phyloP scores from a whole-genome alignment of 106 monocot species.

The Gastrodia elata region DNA sequence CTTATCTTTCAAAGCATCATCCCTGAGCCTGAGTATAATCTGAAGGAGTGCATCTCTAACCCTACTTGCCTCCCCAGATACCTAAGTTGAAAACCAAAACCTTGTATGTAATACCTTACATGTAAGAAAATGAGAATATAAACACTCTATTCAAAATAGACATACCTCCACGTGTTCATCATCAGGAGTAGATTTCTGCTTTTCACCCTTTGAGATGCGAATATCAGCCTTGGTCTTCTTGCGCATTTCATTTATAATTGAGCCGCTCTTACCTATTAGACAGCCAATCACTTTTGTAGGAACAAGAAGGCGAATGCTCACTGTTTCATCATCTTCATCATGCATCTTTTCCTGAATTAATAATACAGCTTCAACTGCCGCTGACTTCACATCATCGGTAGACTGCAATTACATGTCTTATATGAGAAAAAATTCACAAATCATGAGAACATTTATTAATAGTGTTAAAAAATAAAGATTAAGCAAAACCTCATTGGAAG shows the following conservation, averaged over 20 bases:
- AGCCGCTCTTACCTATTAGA: constrained; percentile 85
- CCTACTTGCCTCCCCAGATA: constrained; percentile 54
- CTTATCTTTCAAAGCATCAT: constrained; percentile 62
- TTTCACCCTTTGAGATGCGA: constrained; percentile 79
- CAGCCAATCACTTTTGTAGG: constrained; percentile 82
- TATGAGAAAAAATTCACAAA: constrained; percentile 2
- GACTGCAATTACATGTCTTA: constrained; percentile 34
- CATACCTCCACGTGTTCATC: constrained; percentile 81
- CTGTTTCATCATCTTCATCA: constrained; percentile 60
- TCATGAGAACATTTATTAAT: background rate
- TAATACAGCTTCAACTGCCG: constrained; percentile 80
- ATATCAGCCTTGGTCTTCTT: constrained; percentile 80
- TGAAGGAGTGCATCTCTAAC: constrained; percentile 78
- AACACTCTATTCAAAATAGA: background rate
- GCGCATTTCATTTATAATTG: constrained; percentile 83
- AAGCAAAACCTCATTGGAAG: constrained; percentile 56
- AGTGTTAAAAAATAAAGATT: background rate
- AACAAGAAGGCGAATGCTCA: constrained; percentile 64
- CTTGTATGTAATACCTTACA: background rate
- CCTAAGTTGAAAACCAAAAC: constrained; percentile 23
- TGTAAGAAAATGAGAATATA: background rate
- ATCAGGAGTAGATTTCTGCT: constrained; percentile 46
- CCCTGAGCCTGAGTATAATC: constrained; percentile 71
- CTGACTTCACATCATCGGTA: constrained; percentile 59
- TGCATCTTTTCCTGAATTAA: constrained; percentile 81